phyloP scores from a whole-genome alignment of 345 rosid genomes.

The Corymbia maculata region DNA sequence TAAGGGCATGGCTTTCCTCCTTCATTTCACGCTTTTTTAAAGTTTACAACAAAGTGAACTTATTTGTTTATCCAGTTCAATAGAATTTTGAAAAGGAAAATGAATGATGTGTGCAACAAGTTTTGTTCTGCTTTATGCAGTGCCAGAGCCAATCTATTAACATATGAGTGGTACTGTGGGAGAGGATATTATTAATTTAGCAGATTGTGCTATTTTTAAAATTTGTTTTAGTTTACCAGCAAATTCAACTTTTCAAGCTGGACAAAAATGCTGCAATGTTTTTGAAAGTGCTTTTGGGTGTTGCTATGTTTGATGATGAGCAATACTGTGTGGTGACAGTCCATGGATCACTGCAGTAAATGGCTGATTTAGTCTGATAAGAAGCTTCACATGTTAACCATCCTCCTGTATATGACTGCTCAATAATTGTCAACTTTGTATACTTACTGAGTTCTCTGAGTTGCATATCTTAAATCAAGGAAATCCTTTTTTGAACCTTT shows the following conservation, averaged over 20 bases:
- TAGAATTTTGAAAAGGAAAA: background rate
- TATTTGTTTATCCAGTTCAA: background rate
- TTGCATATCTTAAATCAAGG: background rate
- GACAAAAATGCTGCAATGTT: background rate
- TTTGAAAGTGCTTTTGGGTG: background rate
- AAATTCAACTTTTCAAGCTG: background rate
- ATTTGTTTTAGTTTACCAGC: background rate
- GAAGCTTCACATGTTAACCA: background rate
- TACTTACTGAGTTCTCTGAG: background rate
- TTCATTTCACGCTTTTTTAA: background rate
- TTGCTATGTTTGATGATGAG: background rate
- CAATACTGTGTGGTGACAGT: background rate
- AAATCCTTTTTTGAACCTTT: background rate
- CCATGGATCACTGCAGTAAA: background rate
- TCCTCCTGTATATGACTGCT: background rate
- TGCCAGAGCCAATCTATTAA: background rate
- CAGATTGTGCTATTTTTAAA: background rate
- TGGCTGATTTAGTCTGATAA: background rate
- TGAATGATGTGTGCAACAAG: background rate
- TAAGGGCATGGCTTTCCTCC: slow-evolving; percentile 13
- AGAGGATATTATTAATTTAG: background rate
- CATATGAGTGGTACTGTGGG: background rate
- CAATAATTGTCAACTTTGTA: background rate
- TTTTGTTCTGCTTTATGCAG: background rate
- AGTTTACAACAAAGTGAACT: background rate